Conservation (phyloP, 2,329 filamentous ascomycete species). For the Amauroascus verrucosus region DNA sequence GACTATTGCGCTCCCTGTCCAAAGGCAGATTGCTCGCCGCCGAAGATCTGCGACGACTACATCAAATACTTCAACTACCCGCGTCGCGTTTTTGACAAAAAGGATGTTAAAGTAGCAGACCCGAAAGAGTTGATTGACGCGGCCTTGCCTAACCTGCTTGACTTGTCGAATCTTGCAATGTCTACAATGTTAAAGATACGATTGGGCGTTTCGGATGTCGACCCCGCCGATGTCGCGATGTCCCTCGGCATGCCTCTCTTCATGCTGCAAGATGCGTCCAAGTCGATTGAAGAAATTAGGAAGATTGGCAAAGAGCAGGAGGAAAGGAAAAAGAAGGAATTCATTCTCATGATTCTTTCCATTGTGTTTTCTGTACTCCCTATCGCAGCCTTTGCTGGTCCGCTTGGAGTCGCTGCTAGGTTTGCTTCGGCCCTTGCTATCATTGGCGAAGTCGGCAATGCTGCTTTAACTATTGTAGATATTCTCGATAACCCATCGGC, state of each 20-base stretch:
- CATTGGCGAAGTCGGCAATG: constrained; percentile 6
- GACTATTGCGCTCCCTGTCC: background rate
- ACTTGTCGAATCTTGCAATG: background rate
- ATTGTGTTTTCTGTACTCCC: constrained; percentile 5
- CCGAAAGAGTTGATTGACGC: background rate
- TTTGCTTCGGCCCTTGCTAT: constrained; percentile 3
- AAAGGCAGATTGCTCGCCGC: too few species aligned
- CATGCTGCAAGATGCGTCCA: constrained; percentile 7
- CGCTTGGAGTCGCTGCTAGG: background rate
- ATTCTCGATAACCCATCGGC: background rate
- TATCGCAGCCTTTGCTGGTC: background rate
- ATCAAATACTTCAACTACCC: background rate
- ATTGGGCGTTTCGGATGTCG: background rate
- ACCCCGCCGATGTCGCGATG: background rate
- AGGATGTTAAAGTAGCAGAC: background rate
- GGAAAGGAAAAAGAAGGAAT: background rate
- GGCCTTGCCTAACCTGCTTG: background rate
- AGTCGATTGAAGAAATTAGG: constrained; percentile 6
- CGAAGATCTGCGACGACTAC: background rate
- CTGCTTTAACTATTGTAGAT: background rate
- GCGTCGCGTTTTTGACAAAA: background rate
- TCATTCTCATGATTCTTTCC: background rate
- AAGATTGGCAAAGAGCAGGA: constrained; percentile 10
- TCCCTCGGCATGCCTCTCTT: constrained; percentile 4
- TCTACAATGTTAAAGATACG: background rate